A percentile compares a stretch with the other conserved stretches of the same genome.
phyloP scores from a whole-genome alignment of 2,329 filamentous ascomycete species.

The Curvularia sp. region DNA sequence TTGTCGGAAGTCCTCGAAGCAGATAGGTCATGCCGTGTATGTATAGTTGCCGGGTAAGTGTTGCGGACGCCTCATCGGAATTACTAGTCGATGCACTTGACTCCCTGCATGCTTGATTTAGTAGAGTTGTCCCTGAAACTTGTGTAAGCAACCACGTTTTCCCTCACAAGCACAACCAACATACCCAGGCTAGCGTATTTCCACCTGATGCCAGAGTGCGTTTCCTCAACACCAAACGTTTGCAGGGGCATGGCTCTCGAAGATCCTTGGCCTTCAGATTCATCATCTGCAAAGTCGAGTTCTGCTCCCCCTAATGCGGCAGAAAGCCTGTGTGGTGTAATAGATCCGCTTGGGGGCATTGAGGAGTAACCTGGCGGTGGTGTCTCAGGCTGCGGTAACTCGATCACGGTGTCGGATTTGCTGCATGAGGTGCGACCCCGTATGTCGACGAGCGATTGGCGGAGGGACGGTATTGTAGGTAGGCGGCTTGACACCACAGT shows the following conservation, averaged over 20 bases:
- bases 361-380: conserved; percentile 50
- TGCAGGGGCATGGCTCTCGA: conserved; percentile 29
- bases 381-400: conserved; percentile 34
- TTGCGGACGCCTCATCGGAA: conserved; percentile 44
- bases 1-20: conserved; percentile 65
- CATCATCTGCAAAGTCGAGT: conserved; percentile 33
- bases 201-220: conserved; percentile 56
- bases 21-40: conserved; percentile 69
- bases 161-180: background rate
- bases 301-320: conserved; percentile 29
- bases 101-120: conserved; percentile 57
- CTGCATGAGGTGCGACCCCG: conserved; percentile 27
- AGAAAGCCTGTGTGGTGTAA: conserved; percentile 27
- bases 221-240: conserved; percentile 35
- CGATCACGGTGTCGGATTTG: conserved; percentile 28
- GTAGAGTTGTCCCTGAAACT: conserved; percentile 54
- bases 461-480: conserved; percentile 59
- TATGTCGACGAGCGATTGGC: conserved; percentile 43
- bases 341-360: conserved; percentile 33
- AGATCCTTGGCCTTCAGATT: conserved; percentile 36
- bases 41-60: conserved; percentile 68
- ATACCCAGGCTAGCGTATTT: conserved; percentile 60
- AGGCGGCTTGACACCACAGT: conserved; percentile 60
- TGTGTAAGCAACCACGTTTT: conserved; percentile 9
- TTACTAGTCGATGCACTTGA: conserved; percentile 45